Percentiles rank a stretch among this genome's conserved stretches.
phyloP scores from a whole-genome alignment of 208 protist species.

The Novymonas esmeraldas region DNA sequence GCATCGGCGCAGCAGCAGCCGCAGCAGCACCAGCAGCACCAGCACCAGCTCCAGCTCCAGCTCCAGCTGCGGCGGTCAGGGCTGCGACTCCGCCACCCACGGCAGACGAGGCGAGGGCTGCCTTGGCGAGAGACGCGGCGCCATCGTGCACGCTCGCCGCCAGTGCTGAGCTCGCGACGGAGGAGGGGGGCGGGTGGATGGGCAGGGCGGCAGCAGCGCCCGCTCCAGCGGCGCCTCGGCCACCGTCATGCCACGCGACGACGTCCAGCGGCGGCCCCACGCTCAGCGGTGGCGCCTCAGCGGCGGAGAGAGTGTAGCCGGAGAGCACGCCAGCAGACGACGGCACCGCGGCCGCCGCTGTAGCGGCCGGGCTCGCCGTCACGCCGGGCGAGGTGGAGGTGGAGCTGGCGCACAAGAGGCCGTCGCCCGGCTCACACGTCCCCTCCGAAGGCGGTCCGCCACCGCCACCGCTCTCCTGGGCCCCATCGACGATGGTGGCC shows the following conservation, averaged over 20 bases:
- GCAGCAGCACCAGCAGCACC: background rate
- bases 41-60: background rate
- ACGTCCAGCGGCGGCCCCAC: background rate
- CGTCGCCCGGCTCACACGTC: background rate
- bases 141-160: background rate
- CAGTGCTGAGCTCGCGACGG: background rate
- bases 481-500: background rate
- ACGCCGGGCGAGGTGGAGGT: slow-evolving; percentile 1
- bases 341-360: background rate
- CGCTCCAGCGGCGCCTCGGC: background rate
- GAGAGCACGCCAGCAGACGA: background rate
- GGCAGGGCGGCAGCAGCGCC: background rate
- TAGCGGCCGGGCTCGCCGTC: slow-evolving; percentile 1
- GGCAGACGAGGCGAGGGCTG: background rate
- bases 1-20: background rate
- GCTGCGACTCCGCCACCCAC: background rate
- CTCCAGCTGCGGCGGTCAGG: background rate
- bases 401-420: background rate
- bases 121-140: background rate
- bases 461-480: too few relatives aligned
- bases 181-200: background rate
- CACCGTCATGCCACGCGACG: background rate
- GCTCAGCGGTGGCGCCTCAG: background rate
- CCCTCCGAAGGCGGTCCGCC: background rate
- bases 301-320: background rate